Evolutionary conservation across 1,284 basidiomycete genomes (phyloP).

Genomic region (Boletus mariae): DNA sequence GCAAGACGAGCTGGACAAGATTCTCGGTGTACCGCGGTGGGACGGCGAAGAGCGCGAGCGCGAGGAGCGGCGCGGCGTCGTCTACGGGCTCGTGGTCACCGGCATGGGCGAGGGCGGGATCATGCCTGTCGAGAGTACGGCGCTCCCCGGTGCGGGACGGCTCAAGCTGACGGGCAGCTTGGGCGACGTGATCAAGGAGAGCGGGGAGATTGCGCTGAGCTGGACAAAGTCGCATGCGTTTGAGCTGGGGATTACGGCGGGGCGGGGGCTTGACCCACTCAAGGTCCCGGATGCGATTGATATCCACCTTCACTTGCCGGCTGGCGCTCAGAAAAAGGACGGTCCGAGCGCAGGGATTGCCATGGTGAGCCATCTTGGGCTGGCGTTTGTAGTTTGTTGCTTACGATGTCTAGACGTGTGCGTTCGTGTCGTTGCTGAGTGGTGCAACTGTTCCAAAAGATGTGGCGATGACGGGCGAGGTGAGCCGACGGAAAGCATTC

Average conservation of each 20-base stretch:
- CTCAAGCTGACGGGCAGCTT: slow-evolving; percentile 80
- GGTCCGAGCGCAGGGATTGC: slow-evolving; percentile 88
- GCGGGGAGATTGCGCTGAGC: slow-evolving; percentile 80
- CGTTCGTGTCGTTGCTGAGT: slow-evolving; percentile 79
- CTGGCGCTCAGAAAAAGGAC: slow-evolving; percentile 87
- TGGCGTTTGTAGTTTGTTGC: not conserved
- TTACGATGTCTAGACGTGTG: slow-evolving; percentile 54
- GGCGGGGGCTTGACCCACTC: slow-evolving; percentile 67
- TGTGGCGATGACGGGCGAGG: slow-evolving; percentile 83
- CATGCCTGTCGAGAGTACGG: slow-evolving; percentile 76
- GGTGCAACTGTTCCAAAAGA: slow-evolving; percentile 67
- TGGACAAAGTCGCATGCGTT: slow-evolving; percentile 86
- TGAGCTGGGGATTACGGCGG: slow-evolving; percentile 72
- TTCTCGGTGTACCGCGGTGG: slow-evolving; percentile 80
- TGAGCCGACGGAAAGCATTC: slow-evolving; percentile 24
- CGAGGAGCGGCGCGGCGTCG: slow-evolving; percentile 67
- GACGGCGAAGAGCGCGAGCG: slow-evolving; percentile 77
- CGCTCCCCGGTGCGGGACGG: slow-evolving; percentile 66
- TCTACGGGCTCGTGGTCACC: slow-evolving; percentile 86
- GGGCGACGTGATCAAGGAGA: slow-evolving; percentile 87
- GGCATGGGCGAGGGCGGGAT: slow-evolving; percentile 87
- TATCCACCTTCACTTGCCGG: slow-evolving; percentile 84
- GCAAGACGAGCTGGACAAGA: slow-evolving; percentile 74
- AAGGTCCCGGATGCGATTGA: slow-evolving; percentile 70
- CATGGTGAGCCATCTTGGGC: slow-evolving; percentile 49